Evolutionary conservation across 2,329 filamentous ascomycete genomes (phyloP).

Genomic region (Clarireedia paspali): DNA sequence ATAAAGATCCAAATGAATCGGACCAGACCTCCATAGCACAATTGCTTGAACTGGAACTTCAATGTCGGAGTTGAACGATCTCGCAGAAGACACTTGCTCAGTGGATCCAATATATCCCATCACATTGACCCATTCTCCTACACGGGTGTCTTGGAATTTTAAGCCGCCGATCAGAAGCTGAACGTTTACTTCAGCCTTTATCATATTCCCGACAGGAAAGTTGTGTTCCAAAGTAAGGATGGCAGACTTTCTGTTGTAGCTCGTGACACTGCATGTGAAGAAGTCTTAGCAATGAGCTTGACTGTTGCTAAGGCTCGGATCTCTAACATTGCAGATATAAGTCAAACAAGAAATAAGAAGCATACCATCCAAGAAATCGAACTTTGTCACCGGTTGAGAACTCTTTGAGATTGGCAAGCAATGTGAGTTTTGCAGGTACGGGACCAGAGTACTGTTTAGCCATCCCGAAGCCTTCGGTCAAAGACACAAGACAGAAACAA

Average conservation of each 20-base stretch:
- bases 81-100: conserved; percentile 4
- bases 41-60: conserved; percentile 59
- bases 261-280: conserved; percentile 42
- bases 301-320: not conserved
- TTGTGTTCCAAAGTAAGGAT: conserved; percentile 62
- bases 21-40: conserved; percentile 68
- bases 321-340: not conserved
- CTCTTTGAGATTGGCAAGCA: conserved; percentile 25
- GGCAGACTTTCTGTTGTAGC: conserved; percentile 48
- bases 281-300: conserved; percentile 1
- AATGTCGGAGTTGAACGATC: conserved; percentile 28
- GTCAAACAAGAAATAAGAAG: conserved; percentile 9
- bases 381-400: conserved; percentile 55
- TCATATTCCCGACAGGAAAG: conserved; percentile 41
- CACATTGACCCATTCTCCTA: conserved; percentile 85
- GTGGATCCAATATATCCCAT: conserved; percentile 62
- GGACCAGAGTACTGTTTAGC: conserved; percentile 24
- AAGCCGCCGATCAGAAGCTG: conserved; percentile 61
- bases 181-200: conserved; percentile 59
- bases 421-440: conserved; percentile 20
- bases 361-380: conserved; percentile 86
- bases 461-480: not conserved
- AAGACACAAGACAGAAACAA: not conserved
- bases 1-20: conserved; percentile 64
- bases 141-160: conserved; percentile 52